phyloP scores from a whole-genome alignment of 2,329 filamentous ascomycete genomes.

The Colletotrichum lini region DNA sequence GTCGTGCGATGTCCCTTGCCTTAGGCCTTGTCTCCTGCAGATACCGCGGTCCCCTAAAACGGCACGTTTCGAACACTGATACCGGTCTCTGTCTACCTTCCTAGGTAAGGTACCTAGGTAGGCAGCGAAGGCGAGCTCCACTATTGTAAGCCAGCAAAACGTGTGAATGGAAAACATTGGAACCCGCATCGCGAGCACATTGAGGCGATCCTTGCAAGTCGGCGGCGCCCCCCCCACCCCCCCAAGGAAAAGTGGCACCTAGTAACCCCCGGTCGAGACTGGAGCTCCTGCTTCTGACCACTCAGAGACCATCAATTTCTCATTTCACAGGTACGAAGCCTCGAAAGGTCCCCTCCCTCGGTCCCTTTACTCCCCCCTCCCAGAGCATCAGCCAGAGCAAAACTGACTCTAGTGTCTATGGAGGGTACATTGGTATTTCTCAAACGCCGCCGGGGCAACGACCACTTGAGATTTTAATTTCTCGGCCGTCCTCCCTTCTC shows the following conservation, averaged over 20 bases:
- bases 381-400: constrained; percentile 13
- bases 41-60: constrained; percentile 9
- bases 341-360: constrained; percentile 5
- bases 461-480: constrained; percentile 31
- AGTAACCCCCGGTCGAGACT: constrained; percentile 21
- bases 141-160: constrained; percentile 12
- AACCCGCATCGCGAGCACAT: constrained; percentile 20
- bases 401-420: constrained; percentile 18
- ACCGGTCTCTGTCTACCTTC: background rate
- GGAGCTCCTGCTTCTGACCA: constrained; percentile 35
- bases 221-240: constrained; percentile 3
- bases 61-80: constrained; percentile 28
- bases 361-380: constrained; percentile 9
- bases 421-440: constrained; percentile 30
- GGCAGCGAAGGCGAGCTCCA: background rate
- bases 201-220: constrained; percentile 22
- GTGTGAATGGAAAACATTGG: constrained; percentile 22
- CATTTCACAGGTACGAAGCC: constrained; percentile 24
- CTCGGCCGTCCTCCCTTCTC: constrained; percentile 2
- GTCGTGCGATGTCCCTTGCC: constrained; percentile 8
- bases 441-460: constrained; percentile 39
- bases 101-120: background rate
- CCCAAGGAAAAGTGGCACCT: constrained; percentile 26
- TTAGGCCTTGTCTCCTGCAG: constrained; percentile 15
- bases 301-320: constrained; percentile 38